Evolutionary conservation across 2,329 filamentous ascomycete species (phyloP).

Genomic region (Aspergillus sp.): DNA sequence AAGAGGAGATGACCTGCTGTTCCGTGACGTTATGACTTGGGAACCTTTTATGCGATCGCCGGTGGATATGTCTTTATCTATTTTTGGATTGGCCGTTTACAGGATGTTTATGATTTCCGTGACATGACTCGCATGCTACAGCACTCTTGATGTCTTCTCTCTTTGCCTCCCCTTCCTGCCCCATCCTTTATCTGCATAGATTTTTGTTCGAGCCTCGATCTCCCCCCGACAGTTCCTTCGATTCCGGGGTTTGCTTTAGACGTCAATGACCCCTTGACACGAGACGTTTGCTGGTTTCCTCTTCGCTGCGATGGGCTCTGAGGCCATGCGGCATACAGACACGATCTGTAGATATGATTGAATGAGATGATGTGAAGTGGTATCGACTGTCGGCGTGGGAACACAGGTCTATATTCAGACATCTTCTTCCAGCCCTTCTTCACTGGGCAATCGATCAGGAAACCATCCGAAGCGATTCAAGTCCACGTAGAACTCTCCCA

Average conservation of each 20-base stretch:
- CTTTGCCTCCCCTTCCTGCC: neutral
- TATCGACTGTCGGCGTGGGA: neutral
- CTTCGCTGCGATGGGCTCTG: neutral
- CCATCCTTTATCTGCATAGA: neutral
- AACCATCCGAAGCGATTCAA: slow-evolving; percentile 48
- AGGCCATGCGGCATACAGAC: neutral
- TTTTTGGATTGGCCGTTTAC: slow-evolving; percentile 18
- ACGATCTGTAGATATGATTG: slow-evolving; percentile 9
- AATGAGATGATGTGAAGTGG: neutral
- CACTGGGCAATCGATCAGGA: slow-evolving; percentile 50
- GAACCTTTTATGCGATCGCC: slow-evolving; percentile 17
- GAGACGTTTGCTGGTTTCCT: neutral
- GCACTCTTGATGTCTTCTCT: slow-evolving; percentile 6
- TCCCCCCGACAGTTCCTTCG: neutral
- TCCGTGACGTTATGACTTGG: slow-evolving; percentile 11
- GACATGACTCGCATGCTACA: slow-evolving; percentile 18
- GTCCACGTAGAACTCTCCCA: slow-evolving; percentile 47
- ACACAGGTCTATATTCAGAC: slow-evolving; percentile 5
- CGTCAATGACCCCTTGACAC: neutral
- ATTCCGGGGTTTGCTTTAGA: neutral
- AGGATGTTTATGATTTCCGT: slow-evolving; percentile 32
- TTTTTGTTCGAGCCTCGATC: neutral
- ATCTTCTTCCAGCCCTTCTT: slow-evolving; percentile 28
- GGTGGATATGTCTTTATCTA: slow-evolving; percentile 30
- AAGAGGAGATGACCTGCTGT: slow-evolving; percentile 64